phyloP scores from a whole-genome alignment of 1,284 basidiomycete genomes.

The Ganoderma lucidum region DNA sequence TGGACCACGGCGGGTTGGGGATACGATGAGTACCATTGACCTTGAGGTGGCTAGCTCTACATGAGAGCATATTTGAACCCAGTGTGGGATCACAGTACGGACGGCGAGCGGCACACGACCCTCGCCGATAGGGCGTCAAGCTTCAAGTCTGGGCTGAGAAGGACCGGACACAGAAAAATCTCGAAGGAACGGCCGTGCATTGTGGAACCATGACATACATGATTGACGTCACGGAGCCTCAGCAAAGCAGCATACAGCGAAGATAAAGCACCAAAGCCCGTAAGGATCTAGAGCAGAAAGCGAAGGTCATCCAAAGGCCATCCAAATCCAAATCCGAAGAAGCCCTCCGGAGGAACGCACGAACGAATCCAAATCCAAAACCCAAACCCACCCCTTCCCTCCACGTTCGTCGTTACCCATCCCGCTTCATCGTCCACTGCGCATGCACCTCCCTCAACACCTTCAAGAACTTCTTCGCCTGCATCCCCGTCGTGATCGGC shows the following conservation, averaged over 20 bases:
- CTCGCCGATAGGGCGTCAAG: no score
- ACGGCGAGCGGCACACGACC: no score
- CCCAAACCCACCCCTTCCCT: neutral
- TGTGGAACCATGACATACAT: neutral
- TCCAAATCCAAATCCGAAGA: neutral
- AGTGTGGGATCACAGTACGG: no score
- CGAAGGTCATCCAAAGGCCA: neutral
- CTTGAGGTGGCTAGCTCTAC: no score
- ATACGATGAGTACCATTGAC: no score
- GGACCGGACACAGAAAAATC: neutral
- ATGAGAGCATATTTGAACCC: no score
- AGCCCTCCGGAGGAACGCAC: neutral
- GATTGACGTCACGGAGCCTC: neutral
- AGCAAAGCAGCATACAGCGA: neutral
- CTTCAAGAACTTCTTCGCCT: constrained; percentile 56
- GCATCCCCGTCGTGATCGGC: constrained; percentile 47
- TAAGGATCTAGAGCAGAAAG: neutral
- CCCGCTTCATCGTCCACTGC: constrained; percentile 33
- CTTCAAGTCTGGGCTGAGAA: no score
- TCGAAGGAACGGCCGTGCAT: neutral
- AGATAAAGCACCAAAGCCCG: neutral
- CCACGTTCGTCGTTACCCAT: neutral
- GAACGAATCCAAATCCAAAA: neutral
- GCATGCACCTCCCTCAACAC: constrained; percentile 56
- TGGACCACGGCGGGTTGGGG: no score